These are phyloP conservation scores for Lactifluus pinguis DNA, from an alignment of 768 basidiomycete species.

Conservation along the genomic window DNA sequence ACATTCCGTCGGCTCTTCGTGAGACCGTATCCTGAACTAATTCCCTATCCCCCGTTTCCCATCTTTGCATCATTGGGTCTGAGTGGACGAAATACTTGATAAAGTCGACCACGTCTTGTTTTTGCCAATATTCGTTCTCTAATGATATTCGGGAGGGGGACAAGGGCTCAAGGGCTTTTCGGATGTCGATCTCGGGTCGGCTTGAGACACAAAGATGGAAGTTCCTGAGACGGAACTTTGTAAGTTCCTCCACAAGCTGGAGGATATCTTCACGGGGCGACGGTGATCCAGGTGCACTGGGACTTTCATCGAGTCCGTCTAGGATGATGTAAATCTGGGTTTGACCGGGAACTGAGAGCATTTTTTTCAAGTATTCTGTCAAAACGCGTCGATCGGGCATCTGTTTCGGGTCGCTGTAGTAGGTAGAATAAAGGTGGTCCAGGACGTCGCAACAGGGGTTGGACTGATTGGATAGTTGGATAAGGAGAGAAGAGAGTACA, in stretches of 20 bases:
- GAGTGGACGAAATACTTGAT: background rate
- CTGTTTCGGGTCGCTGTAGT: background rate
- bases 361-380: background rate
- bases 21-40: background rate
- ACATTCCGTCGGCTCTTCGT: conserved; percentile 3
- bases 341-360: background rate
- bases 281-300: background rate
- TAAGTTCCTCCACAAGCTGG: background rate
- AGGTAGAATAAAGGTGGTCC: background rate
- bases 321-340: background rate
- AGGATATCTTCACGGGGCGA: background rate
- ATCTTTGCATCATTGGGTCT: background rate
- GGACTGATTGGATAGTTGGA: background rate
- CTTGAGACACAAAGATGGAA: background rate
- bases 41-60: background rate
- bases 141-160: background rate
- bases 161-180: background rate
- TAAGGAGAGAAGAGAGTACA: background rate
- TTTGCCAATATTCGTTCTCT: background rate
- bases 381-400: background rate
- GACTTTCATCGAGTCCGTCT: conserved; percentile 2
- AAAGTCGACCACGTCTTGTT: background rate
- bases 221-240: background rate
- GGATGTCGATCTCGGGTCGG: background rate
- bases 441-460: background rate